Evolutionary conservation across 1,139 yeast species (phyloP).

Genomic region (Yamadazyma friedrichii): DNA sequence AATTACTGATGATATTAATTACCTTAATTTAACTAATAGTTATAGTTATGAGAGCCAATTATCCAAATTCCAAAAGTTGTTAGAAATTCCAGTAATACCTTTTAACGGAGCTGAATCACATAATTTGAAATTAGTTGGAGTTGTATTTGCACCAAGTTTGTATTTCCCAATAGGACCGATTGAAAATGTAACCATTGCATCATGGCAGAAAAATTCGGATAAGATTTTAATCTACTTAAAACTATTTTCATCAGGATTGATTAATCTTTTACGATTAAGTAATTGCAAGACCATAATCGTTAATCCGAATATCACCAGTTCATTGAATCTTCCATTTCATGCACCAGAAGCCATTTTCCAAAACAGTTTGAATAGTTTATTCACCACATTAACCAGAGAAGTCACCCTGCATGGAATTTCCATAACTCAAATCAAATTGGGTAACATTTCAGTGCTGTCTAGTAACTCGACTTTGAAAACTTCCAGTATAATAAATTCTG

Average conservation of each 20-base stretch:
- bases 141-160: constrained; percentile 62
- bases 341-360: constrained; percentile 48
- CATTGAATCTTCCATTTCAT: constrained; percentile 47
- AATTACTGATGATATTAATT: constrained; percentile 51
- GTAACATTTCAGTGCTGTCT: constrained; percentile 44
- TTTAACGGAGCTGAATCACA: constrained; percentile 57
- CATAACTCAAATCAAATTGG: constrained; percentile 47
- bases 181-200: constrained; percentile 51
- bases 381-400: constrained; percentile 42
- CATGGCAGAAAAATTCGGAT: constrained; percentile 54
- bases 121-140: constrained; percentile 51
- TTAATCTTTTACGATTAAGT: constrained; percentile 52
- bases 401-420: constrained; percentile 39
- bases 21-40: constrained; percentile 32
- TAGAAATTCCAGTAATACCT: constrained; percentile 39
- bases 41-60: constrained; percentile 30
- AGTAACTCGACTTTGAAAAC: constrained; percentile 26
- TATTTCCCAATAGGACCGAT: constrained; percentile 70
- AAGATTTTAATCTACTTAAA: constrained; percentile 48
- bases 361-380: constrained; percentile 33
- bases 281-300: constrained; percentile 44
- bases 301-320: constrained; percentile 43
- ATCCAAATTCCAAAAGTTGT: constrained; percentile 39
- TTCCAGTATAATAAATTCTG: constrained; percentile 27
- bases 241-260: constrained; percentile 55